Conservation (phyloP, 1,284 basidiomycete species). For the Polyporus tsugae region DNA sequence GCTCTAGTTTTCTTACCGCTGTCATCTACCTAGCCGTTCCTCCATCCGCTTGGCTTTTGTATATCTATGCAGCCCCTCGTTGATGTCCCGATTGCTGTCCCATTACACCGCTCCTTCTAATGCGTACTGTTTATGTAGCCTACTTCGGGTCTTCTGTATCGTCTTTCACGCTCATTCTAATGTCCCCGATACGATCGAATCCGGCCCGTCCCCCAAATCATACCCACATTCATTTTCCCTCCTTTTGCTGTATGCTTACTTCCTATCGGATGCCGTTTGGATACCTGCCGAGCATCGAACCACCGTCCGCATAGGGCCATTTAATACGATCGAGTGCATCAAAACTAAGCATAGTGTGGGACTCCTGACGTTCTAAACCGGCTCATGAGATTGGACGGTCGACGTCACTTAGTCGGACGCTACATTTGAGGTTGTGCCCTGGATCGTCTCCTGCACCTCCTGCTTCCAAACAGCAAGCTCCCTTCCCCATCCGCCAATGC, state of each 20-base stretch:
- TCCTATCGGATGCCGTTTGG: conserved; percentile 8
- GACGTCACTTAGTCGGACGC: conserved; percentile 3
- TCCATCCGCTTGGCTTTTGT: conserved; percentile 9
- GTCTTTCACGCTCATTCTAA: conserved; percentile 23
- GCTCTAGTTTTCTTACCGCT: conserved; percentile 6
- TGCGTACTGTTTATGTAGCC: conserved; percentile 28
- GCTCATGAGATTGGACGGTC: neutral
- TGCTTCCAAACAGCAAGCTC: conserved; percentile 39
- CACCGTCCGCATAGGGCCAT: conserved; percentile 9
- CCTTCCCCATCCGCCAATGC: conserved; percentile 43
- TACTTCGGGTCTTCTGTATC: conserved; percentile 27
- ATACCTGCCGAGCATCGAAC: conserved; percentile 2
- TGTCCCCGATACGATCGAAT: conserved; percentile 14
- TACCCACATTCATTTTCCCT: neutral
- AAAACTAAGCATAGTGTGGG: conserved; percentile 1
- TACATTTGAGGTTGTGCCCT: neutral
- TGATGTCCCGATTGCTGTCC: conserved; percentile 18
- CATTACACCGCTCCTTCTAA: conserved; percentile 19
- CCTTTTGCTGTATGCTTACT: conserved; percentile 18
- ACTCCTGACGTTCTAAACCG: neutral
- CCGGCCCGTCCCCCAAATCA: neutral
- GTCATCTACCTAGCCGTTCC: conserved; percentile 10
- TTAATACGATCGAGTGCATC: conserved; percentile 12
- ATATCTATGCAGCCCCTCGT: conserved; percentile 16
- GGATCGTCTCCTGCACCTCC: conserved; percentile 32